A percentile compares a stretch with the other conserved stretches of the same genome.
phyloP scores from a whole-genome alignment of 208 protist species.

The Wallacemonas sp. region DNA sequence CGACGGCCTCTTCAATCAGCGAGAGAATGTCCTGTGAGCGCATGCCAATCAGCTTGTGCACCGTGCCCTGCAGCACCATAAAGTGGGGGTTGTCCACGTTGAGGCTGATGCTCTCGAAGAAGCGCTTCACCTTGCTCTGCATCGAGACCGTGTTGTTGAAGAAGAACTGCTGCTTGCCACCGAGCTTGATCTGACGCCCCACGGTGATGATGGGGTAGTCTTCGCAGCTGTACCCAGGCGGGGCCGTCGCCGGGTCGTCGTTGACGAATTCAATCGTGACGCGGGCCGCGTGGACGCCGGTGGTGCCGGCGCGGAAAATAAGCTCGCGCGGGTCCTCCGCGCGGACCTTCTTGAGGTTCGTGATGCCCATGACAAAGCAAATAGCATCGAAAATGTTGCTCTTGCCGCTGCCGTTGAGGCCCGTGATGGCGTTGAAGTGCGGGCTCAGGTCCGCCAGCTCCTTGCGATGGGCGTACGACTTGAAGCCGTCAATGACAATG shows the following conservation, averaged over 20 bases:
- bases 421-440: constrained; percentile 99
- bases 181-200: constrained; percentile 96
- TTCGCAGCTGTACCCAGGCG: constrained; percentile 97
- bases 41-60: constrained; percentile 99
- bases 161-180: constrained; percentile 98
- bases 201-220: constrained; percentile 97
- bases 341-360: constrained; percentile 97
- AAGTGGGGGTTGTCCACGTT: constrained; percentile 99
- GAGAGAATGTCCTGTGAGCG: constrained; percentile 98
- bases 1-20: constrained; percentile 99
- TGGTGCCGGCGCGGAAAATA: constrained; percentile 99
- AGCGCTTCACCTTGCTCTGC: constrained; percentile 97
- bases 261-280: constrained; percentile 99
- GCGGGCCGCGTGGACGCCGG: constrained; percentile 98
- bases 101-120: constrained; percentile 99
- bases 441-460: constrained; percentile 96
- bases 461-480: constrained; percentile 99
- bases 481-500: constrained; percentile 99
- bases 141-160: constrained; percentile 98
- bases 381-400: constrained; percentile 99
- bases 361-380: constrained; percentile 99
- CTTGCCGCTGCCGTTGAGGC: constrained; percentile 99
- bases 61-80: constrained; percentile 99
- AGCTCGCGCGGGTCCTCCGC: constrained; percentile 97
- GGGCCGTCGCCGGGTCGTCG: constrained; percentile 92